These are phyloP conservation scores for Podospora bellae-mahoneyi DNA, from an alignment of 495 filamentous ascomycete genomes.

Conservation along the genomic window DNA sequence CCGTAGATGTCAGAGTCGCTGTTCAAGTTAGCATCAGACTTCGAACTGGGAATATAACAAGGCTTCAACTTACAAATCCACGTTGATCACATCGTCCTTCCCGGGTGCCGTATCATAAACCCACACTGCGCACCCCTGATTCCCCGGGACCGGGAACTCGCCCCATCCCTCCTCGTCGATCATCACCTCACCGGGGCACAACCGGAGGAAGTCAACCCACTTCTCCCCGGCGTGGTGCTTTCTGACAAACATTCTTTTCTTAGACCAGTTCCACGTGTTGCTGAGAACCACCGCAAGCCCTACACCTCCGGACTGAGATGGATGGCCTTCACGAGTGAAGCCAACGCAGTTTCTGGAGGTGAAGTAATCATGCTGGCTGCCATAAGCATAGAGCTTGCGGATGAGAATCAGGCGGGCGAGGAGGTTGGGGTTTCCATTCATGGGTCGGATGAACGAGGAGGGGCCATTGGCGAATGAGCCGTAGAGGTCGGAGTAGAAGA, in stretches of 20 bases:
- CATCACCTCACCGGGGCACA: constrained; percentile 43
- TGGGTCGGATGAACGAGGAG: constrained; percentile 46
- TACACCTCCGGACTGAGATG: constrained; percentile 23
- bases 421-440: constrained; percentile 55
- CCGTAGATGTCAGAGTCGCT: not conserved
- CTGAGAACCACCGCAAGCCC: constrained; percentile 62
- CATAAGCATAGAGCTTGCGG: constrained; percentile 67
- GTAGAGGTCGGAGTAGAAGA: constrained; percentile 76
- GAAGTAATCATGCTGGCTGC: constrained; percentile 67
- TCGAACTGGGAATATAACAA: not conserved
- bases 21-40: not conserved
- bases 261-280: constrained; percentile 43
- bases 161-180: constrained; percentile 58
- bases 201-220: constrained; percentile 62
- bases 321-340: constrained; percentile 53
- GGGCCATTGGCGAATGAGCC: constrained; percentile 51
- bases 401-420: constrained; percentile 57
- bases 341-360: constrained; percentile 64
- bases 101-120: constrained; percentile 50
- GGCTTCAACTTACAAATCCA: not conserved
- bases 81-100: not conserved
- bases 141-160: constrained; percentile 46
- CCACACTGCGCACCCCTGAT: constrained; percentile 58
- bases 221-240: constrained; percentile 51
- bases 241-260: constrained; percentile 60